These are phyloP conservation scores for Xylariaceae sp. DNA, from an alignment of 2,329 filamentous ascomycete species.

Conservation along the genomic window DNA sequence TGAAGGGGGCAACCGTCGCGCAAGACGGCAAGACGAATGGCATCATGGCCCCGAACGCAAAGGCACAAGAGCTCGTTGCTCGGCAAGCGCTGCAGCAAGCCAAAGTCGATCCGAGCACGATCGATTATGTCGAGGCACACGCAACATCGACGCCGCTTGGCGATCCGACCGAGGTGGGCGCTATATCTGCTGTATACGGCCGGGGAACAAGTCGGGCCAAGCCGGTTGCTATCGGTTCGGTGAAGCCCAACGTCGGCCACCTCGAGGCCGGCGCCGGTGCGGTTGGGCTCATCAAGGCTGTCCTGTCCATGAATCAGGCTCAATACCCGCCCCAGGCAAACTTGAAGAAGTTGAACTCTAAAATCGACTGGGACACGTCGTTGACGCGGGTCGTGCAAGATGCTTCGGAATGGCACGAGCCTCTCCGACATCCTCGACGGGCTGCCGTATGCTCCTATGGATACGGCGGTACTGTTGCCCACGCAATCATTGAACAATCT, in stretches of 20 bases:
- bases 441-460: slow-evolving; percentile 30
- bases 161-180: slow-evolving; percentile 28
- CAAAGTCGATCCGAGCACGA: slow-evolving; percentile 17
- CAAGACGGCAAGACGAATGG: slow-evolving; percentile 27
- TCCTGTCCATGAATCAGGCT: slow-evolving; percentile 17
- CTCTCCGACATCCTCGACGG: slow-evolving; percentile 12
- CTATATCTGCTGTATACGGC: slow-evolving; percentile 18
- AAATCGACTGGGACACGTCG: slow-evolving; percentile 25
- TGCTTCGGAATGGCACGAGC: slow-evolving; percentile 14
- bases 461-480: slow-evolving; percentile 31
- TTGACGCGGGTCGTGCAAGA: slow-evolving; percentile 22
- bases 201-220: slow-evolving; percentile 1
- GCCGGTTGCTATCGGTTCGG: slow-evolving; percentile 21
- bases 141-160: slow-evolving; percentile 33
- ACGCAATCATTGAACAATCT: slow-evolving; percentile 26
- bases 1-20: slow-evolving; percentile 27
- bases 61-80: slow-evolving; percentile 28
- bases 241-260: slow-evolving; percentile 30
- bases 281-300: slow-evolving; percentile 23
- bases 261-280: slow-evolving; percentile 26
- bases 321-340: slow-evolving; percentile 30
- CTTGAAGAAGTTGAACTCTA: slow-evolving; percentile 27
- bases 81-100: slow-evolving; percentile 23
- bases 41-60: slow-evolving; percentile 29
- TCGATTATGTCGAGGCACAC: slow-evolving; percentile 31